Base-by-base conservation (phyloP, 73 alveolate genomes). In the Paramecium pentaurelia region DNA sequence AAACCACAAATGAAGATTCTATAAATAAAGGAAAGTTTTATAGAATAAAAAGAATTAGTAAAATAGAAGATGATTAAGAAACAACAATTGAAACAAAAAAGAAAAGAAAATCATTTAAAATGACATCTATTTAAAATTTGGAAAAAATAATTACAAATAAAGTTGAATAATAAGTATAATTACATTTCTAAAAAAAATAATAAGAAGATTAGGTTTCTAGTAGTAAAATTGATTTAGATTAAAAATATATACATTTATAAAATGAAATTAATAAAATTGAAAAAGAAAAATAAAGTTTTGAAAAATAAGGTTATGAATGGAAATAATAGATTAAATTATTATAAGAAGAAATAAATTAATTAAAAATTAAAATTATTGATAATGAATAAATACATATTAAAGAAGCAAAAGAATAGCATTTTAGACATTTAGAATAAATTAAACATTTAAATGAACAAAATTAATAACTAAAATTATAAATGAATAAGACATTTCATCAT, bases 41-140 rank as follows among this genome's bases (percentile, higher is more conserved):
- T 64, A 64, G 84, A 28, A 64, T 64, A 1, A 64, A 64, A 64
- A 11, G 49, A 12, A 20, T n/a, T 14, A 64, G 84, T 64, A 64
- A 64, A 64, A 34, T 64, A 12, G 84, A 64, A 28, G 84, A 64
- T 64, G 84, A 64, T 64, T 64, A 64, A 64, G 84, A 64, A 64
- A 64, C 84, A 2, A 64, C 84, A 28, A 64, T 34, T 12, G 84
- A 64, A 28, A 64, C 47, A 11, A 28, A 34, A 64, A 64, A 64
- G 47, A 34, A 64, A 32, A 28, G 47, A 32, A 64, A 64, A 34
- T 34, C 84, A 8, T 64, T 64, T 27, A 64, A 64, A 64, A 14
- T 64, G 47, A 64, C 18, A 4, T 64, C 84, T 25, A 20, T 64
- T 28, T 28, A 12, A 34, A 64, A 64, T 32, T 64, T 64, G 28